These are phyloP conservation scores for Onygenales sp. DNA, from an alignment of 2,329 filamentous ascomycete genomes.

Conservation along the genomic window DNA sequence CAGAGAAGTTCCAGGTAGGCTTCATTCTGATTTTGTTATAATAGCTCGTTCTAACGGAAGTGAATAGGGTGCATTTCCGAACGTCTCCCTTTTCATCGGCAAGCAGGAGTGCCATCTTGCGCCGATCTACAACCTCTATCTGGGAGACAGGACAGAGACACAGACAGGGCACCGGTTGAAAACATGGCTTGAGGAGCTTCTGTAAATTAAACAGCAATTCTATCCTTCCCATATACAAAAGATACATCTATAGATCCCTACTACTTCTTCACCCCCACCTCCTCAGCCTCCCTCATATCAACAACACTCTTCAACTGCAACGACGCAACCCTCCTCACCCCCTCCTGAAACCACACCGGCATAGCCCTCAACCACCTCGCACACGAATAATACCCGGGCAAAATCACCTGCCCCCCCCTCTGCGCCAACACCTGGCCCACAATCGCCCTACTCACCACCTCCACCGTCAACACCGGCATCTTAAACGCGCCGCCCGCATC, in stretches of 20 bases:
- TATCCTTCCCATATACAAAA: not conserved
- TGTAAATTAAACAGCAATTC: conserved; percentile 5
- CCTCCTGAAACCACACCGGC: conserved; percentile 41
- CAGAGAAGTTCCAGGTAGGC: conserved; percentile 22
- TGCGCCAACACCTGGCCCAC: conserved; percentile 42
- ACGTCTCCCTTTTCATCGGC: conserved; percentile 19
- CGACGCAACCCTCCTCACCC: conserved; percentile 19
- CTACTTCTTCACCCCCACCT: conserved; percentile 2
- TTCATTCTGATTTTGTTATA: not conserved
- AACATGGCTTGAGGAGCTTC: conserved; percentile 20
- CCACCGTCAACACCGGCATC: conserved; percentile 26
- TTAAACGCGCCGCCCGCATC: conserved; percentile 22
- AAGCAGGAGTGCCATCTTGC: conserved; percentile 22
- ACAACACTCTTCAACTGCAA: conserved; percentile 13
- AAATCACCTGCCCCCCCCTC: conserved; percentile 39
- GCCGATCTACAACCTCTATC: conserved; percentile 16
- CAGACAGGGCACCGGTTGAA: conserved; percentile 18
- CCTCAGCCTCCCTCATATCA: not conserved
- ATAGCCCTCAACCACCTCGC: conserved; percentile 22
- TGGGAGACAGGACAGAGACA: conserved; percentile 14
- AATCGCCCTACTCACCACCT: conserved; percentile 38
- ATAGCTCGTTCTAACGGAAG: not conserved
- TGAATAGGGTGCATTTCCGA: conserved; percentile 19
- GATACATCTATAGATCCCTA: not conserved
- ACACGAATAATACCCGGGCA: conserved; percentile 29